Evolutionary conservation across 805 yeast species (phyloP).

Genomic region (Saccharomycopsis lassenensis): DNA sequence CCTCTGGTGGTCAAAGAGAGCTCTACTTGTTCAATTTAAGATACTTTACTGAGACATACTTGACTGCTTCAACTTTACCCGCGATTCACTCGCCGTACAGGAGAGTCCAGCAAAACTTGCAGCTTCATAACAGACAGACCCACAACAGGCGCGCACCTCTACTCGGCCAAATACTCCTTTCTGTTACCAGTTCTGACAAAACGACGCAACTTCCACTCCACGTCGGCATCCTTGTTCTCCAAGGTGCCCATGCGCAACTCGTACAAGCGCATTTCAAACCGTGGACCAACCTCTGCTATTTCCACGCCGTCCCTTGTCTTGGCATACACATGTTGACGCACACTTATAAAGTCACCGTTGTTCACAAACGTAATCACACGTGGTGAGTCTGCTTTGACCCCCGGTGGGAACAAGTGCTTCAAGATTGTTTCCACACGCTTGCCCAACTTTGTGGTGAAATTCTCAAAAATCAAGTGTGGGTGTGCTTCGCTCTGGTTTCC

Average conservation of each 20-base stretch:
- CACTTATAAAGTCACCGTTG: conserved; percentile 83
- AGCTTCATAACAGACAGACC: too few relatives aligned
- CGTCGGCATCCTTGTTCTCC: conserved; percentile 92
- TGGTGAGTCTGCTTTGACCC: conserved; percentile 82
- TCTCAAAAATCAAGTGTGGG: conserved; percentile 91
- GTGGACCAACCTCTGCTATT: conserved; percentile 94
- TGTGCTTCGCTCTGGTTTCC: conserved; percentile 87
- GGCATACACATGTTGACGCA: conserved; percentile 91
- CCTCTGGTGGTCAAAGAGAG: too few relatives aligned
- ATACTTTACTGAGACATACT: too few relatives aligned
- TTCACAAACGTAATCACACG: conserved; percentile 91
- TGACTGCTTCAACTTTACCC: too few relatives aligned
- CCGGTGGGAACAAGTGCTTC: conserved; percentile 91
- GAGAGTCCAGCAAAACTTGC: too few relatives aligned
- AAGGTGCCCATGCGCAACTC: conserved; percentile 83
- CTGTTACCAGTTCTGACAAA: conserved; percentile 93
- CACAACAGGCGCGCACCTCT: too few relatives aligned
- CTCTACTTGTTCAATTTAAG: too few relatives aligned
- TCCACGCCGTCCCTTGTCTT: conserved; percentile 83
- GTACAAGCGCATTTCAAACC: conserved; percentile 91
- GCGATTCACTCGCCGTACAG: too few relatives aligned
- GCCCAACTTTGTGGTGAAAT: conserved; percentile 74
- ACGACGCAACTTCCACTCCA: conserved; percentile 93
- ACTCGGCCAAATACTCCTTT: conserved; percentile 61
- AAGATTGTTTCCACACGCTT: conserved; percentile 68